phyloP scores from a whole-genome alignment of 805 yeast genomes.

The Wickerhamomyces kurtzmanii region DNA sequence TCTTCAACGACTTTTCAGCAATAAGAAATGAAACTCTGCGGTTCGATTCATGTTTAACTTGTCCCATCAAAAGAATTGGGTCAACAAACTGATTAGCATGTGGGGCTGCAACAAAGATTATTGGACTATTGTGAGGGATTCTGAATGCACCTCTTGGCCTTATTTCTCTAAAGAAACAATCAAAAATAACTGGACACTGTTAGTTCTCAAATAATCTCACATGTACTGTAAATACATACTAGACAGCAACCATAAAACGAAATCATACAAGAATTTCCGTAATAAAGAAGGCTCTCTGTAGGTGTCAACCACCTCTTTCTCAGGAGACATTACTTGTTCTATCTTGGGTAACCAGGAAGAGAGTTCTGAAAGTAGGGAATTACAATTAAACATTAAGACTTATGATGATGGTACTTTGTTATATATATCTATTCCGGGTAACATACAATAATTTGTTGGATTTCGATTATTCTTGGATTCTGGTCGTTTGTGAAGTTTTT shows the following conservation, averaged over 20 bases:
- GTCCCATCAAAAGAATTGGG: conserved; percentile 76
- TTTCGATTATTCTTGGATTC: too few species aligned
- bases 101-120: conserved; percentile 92
- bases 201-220: too few species aligned
- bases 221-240: too few species aligned
- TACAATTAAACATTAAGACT: too few species aligned
- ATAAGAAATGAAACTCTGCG: conserved; percentile 73
- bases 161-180: conserved; percentile 81
- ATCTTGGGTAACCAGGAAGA: too few species aligned
- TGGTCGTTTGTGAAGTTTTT: too few species aligned
- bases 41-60: conserved; percentile 55
- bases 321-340: too few species aligned
- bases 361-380: too few species aligned
- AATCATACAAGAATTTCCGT: conserved; percentile 36
- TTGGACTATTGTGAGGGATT: conserved; percentile 65
- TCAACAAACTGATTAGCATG: conserved; percentile 90
- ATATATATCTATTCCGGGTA: too few species aligned
- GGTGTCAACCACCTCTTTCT: too few species aligned
- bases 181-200: conserved; percentile 38
- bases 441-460: too few species aligned
- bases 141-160: conserved; percentile 80
- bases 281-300: conserved; percentile 28
- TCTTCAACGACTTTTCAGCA: conserved; percentile 70
- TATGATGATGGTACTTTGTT: too few species aligned
- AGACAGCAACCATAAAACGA: conserved; percentile 39